Conservation (phyloP, 768 basidiomycete genomes). For the Daedaleopsis sinensis region DNA sequence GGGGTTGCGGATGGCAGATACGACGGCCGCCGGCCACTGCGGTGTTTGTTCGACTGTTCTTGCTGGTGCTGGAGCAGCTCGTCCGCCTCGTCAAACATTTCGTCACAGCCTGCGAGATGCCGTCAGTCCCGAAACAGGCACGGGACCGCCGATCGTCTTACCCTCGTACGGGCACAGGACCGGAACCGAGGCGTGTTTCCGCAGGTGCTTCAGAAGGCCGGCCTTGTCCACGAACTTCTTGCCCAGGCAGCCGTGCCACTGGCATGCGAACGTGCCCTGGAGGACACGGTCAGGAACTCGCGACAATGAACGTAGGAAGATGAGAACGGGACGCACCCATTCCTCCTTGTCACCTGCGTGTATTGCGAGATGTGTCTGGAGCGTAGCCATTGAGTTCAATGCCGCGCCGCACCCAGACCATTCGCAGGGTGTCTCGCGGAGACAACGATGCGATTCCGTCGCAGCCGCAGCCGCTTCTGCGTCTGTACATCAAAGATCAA, state of each 20-base stretch:
- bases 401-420: conserved; percentile 62
- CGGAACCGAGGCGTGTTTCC: conserved; percentile 49
- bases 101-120: conserved; percentile 51
- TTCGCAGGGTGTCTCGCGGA: conserved; percentile 52
- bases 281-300: conserved; percentile 5
- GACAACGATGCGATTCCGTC: conserved; percentile 48
- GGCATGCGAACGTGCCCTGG: conserved; percentile 48
- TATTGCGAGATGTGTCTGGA: conserved; percentile 51
- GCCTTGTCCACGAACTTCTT: conserved; percentile 40
- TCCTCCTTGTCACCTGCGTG: conserved; percentile 37
- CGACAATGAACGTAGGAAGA: conserved; percentile 3
- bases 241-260: conserved; percentile 58
- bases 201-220: conserved; percentile 50
- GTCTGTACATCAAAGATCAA: conserved; percentile 31
- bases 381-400: conserved; percentile 53
- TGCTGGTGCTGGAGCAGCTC: conserved; percentile 53
- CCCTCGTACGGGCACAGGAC: conserved; percentile 56
- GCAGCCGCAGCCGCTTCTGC: conserved; percentile 47
- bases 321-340: conserved; percentile 27
- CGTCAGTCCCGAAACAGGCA: background rate
- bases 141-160: conserved; percentile 29
- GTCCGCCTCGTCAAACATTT: conserved; percentile 47
- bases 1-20: conserved; percentile 37
- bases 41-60: conserved; percentile 38
- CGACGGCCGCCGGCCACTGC: conserved; percentile 36